Evolutionary conservation across 768 basidiomycete species (phyloP), one percentile per base, ranked within the genome.

Genomic region (Lactifluus pinguis): DNA sequence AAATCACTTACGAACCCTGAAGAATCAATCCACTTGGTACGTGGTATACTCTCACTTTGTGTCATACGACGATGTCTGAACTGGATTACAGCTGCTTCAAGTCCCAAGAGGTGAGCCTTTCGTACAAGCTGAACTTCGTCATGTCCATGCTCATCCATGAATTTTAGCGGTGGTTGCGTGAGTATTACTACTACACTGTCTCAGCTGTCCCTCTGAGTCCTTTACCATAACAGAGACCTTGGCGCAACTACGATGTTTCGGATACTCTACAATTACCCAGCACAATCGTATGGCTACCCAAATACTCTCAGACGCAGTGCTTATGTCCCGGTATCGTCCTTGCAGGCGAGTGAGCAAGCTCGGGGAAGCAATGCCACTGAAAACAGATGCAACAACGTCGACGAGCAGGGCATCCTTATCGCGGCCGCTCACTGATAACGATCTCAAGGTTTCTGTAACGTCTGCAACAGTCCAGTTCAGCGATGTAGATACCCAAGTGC

Each of bases 201-300:
- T 21, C 7, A 13, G 9, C 11, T 8, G 10, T 5, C 1, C 7
- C 5, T 49, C 55, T 25, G 34, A 34, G 39, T 3, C 0, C 13
- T 6, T 4, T 7, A 9, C 4, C 4, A 9, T 1, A n/a, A 49
- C 36, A 57, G 55, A 21, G 51, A 49, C 3, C 34, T 58, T 21
- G 57, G 57, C 13, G 51, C 57, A 30, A 58, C 57, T 1, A 13
- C 25, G 17, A 58, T 58, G 57, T 58, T 44, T 39, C 49, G 57
- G 30, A 45, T 51, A 13, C 49, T 58, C 17, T 10, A 58, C 19
- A 17, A 50, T 8, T 60, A 55, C 48, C 1, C 49, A 38, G 14
- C 9, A 25, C 6, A n/a, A 6, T n/a, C 32, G 59, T 60, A 45
- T 17, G 25, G 59, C 53, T 34, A 21, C 6, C 14, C 13, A 21